phyloP scores from a whole-genome alignment of 805 yeast genomes.

The Yamadazyma philogaea region DNA sequence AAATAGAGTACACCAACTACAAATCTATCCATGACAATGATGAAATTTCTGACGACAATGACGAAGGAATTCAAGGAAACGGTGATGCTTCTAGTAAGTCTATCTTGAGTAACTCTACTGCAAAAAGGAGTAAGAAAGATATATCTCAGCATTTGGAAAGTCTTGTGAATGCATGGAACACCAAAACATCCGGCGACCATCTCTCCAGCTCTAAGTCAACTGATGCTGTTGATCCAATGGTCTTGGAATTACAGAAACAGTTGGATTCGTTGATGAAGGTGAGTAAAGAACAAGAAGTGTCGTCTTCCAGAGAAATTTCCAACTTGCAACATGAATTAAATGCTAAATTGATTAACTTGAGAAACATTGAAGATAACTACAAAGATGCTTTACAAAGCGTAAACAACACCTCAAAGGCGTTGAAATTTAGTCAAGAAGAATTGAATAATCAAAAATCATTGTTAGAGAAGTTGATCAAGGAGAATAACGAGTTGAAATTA shows the following conservation, averaged over 20 bases:
- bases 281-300: slow-evolving; percentile 41
- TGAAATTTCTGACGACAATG: slow-evolving; percentile 32
- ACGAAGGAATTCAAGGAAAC: slow-evolving; percentile 16
- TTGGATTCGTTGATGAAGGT: slow-evolving; percentile 52
- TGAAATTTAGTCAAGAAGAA: slow-evolving; percentile 71
- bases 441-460: slow-evolving; percentile 55
- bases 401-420: slow-evolving; percentile 70
- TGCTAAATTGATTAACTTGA: slow-evolving; percentile 27
- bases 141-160: slow-evolving; percentile 34
- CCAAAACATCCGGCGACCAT: slow-evolving; percentile 13
- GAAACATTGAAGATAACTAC: slow-evolving; percentile 59
- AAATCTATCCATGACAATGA: slow-evolving; percentile 34
- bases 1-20: slow-evolving; percentile 42
- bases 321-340: slow-evolving; percentile 30
- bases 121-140: slow-evolving; percentile 24
- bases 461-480: slow-evolving; percentile 55
- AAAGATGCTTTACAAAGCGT: slow-evolving; percentile 69
- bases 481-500: slow-evolving; percentile 66
- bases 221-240: slow-evolving; percentile 21
- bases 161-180: slow-evolving; percentile 33
- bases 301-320: slow-evolving; percentile 33
- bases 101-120: slow-evolving; percentile 20
- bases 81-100: slow-evolving; percentile 21
- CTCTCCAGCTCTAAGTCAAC: slow-evolving; percentile 6
- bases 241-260: slow-evolving; percentile 49